Conservation (phyloP, 2,329 filamentous ascomycete species). For the Pestalotiopsis sp. region DNA sequence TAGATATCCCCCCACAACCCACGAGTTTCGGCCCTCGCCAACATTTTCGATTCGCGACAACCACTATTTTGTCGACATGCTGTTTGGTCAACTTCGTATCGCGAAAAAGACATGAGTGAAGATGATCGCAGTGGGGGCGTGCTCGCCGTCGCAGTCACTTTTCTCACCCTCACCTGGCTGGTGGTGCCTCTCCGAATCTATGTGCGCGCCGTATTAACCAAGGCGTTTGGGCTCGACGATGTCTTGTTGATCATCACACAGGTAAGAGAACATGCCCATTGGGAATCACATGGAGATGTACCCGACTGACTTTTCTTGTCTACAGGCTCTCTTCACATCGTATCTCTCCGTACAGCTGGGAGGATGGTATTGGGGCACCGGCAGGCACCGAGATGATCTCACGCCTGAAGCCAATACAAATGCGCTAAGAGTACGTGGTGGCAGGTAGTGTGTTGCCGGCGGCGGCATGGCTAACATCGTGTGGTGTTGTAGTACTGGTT, state of each 20-base stretch:
- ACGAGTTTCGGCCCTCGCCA: not conserved
- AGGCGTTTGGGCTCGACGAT: slow-evolving; percentile 6
- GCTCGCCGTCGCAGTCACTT: slow-evolving; percentile 4
- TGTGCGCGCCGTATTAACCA: not conserved
- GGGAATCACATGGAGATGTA: not conserved
- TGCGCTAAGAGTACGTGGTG: slow-evolving; percentile 11
- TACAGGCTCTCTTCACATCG: slow-evolving; percentile 3
- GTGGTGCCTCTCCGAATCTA: slow-evolving; percentile 8
- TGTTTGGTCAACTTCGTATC: not conserved
- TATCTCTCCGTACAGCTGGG: slow-evolving; percentile 5
- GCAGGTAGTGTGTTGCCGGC: not conserved
- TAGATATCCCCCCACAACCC: not conserved
- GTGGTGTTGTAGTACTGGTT: slow-evolving; percentile 11
- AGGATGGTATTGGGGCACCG: slow-evolving; percentile 12
- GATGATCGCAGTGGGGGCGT: slow-evolving; percentile 8
- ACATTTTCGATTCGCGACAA: not conserved
- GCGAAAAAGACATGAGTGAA: slow-evolving; percentile 3
- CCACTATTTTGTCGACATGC: not conserved
- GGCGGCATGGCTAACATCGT: not conserved
- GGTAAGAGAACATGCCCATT: not conserved
- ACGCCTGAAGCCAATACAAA: not conserved
- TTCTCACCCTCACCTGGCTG: slow-evolving; percentile 6
- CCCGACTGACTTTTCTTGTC: not conserved
- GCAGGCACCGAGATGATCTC: slow-evolving; percentile 5
- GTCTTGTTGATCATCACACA: slow-evolving; percentile 1